Percentiles rank a stretch among this genome's conserved stretches.
Conservation (phyloP, 306 rosid genomes). For the Cyclanthera cordifolia region DNA sequence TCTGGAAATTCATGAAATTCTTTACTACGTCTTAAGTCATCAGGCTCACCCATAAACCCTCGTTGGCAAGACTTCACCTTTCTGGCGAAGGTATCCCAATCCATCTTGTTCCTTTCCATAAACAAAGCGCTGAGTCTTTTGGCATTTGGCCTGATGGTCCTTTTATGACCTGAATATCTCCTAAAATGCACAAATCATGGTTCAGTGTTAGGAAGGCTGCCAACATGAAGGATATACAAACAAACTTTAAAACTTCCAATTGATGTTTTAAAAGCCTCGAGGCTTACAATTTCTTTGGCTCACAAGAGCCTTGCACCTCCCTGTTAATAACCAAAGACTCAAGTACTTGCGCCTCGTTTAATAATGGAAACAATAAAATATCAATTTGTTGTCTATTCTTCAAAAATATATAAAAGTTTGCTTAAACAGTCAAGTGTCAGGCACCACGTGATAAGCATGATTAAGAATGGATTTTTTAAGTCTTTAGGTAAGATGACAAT, state of each 20-base stretch:
- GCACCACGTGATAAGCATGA: neutral
- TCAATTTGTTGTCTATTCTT: neutral
- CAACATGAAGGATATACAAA: slow-evolving; percentile 3
- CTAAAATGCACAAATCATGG: slow-evolving; percentile 24
- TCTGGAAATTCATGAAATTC: slow-evolving; percentile 85
- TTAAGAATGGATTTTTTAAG: neutral
- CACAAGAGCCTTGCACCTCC: neutral
- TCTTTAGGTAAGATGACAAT: neutral
- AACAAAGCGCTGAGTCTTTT: slow-evolving; percentile 86
- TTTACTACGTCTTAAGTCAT: slow-evolving; percentile 67
- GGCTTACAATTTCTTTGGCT: neutral
- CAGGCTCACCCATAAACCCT: slow-evolving; percentile 98
- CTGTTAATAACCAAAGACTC: neutral
- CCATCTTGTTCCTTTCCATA: slow-evolving; percentile 62
- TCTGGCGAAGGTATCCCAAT: slow-evolving; percentile 60
- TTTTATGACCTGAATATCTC: slow-evolving; percentile 96
- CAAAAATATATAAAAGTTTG: neutral
- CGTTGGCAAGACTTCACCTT: slow-evolving; percentile 69
- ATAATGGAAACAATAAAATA: neutral
- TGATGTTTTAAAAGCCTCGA: neutral
- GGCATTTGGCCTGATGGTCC: slow-evolving; percentile 96
- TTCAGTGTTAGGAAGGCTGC: neutral
- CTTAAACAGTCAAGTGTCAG: neutral
- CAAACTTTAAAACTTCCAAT: neutral
- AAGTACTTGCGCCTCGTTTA: neutral